Percentiles rank a stretch among this genome's conserved stretches.
Evolutionary conservation across 768 basidiomycete species (phyloP).

Genomic region (Xerocomellus chrysenteron): DNA sequence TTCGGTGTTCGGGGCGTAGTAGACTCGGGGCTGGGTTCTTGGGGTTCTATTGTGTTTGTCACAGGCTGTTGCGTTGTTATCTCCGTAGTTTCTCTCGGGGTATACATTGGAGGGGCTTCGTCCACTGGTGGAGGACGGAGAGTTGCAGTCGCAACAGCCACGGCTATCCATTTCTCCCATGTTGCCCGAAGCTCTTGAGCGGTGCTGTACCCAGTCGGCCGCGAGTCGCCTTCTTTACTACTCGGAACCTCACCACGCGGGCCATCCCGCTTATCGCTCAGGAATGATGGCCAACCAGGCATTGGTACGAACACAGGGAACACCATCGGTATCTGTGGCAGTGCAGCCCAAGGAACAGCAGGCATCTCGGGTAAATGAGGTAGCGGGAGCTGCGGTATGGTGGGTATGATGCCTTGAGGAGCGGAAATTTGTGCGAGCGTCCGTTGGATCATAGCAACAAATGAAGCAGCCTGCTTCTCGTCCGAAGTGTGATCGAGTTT

Average conservation of each 20-base stretch:
- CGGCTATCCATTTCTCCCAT: conserved; percentile 76
- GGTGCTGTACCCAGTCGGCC: conserved; percentile 41
- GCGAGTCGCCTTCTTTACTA: conserved; percentile 35
- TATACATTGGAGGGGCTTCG: conserved; percentile 71
- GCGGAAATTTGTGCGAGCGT: conserved; percentile 61
- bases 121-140: conserved; percentile 43
- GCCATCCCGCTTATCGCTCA: conserved; percentile 48
- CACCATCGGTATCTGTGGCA: conserved; percentile 71
- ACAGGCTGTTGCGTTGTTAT: neutral
- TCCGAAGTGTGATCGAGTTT: conserved; percentile 21
- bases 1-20: conserved; percentile 24
- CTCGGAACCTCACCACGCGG: conserved; percentile 26
- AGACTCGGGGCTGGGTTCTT: conserved; percentile 9
- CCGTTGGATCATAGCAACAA: conserved; percentile 74
- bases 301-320: conserved; percentile 78
- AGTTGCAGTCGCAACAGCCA: conserved; percentile 50
- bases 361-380: conserved; percentile 71
- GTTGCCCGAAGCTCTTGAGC: conserved; percentile 65
- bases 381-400: conserved; percentile 46
- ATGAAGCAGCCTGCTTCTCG: conserved; percentile 43
- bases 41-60: conserved; percentile 1
- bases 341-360: conserved; percentile 56
- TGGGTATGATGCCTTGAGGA: conserved; percentile 57
- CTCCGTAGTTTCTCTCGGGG: conserved; percentile 50
- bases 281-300: conserved; percentile 63